phyloP scores from a whole-genome alignment of 192 early-diverging fungal genomes.

The Jimgerdemannia lactiflua region DNA sequence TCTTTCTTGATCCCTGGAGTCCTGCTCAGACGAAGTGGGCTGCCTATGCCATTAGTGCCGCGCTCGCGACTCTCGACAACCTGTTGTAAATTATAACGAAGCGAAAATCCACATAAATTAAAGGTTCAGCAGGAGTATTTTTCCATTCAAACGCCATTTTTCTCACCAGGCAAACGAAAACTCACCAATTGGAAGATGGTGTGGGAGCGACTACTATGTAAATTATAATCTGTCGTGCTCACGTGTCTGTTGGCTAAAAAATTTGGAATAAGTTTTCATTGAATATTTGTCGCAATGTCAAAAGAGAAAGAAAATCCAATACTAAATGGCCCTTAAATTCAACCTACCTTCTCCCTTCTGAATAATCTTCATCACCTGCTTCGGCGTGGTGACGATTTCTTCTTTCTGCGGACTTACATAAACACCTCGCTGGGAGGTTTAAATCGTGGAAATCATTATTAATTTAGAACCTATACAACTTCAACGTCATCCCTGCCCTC shows the following conservation, averaged over 20 bases:
- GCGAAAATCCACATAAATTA: too few relatives aligned
- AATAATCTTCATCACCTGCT: conserved; percentile 77
- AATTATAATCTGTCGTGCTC: conserved; percentile 92
- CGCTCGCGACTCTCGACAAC: conserved; percentile 79
- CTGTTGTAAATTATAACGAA: conserved; percentile 12
- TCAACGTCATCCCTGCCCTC: too few relatives aligned
- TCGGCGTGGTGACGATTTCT: conserved; percentile 61
- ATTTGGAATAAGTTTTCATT: neutral
- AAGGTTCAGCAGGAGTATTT: too few relatives aligned
- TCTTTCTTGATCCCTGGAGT: neutral
- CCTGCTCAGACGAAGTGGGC: conserved; percentile 13
- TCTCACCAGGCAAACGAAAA: neutral
- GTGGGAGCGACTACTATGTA: conserved; percentile 89
- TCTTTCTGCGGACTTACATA: conserved; percentile 75
- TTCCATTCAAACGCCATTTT: too few relatives aligned
- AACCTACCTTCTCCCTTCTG: conserved; percentile 65
- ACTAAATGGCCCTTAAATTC: neutral
- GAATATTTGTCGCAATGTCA: neutral
- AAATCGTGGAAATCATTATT: neutral
- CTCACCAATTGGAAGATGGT: conserved; percentile 93
- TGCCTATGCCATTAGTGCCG: conserved; percentile 16
- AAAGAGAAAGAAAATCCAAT: too few relatives aligned
- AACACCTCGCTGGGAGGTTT: conserved; percentile 53
- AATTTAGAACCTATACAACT: neutral
- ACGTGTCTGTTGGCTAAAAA: conserved; percentile 72